These are phyloP conservation scores for Rhodosporidiobolus sp. DNA, from an alignment of 768 basidiomycete species.

Conservation along the genomic window DNA sequence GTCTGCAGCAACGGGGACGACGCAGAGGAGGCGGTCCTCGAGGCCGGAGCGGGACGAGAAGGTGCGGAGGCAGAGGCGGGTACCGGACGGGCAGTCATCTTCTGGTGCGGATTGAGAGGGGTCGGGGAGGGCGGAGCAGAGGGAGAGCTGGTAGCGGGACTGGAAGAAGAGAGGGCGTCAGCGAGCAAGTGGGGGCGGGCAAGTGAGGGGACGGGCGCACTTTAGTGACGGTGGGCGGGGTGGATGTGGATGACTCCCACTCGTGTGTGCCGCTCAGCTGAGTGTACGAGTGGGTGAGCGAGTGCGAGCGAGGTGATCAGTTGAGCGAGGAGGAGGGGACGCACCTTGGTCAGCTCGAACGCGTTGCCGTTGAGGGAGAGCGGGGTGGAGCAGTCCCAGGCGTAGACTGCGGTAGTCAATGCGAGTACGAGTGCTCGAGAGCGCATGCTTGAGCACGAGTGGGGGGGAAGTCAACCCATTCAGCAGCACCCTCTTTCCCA, in stretches of 20 bases:
- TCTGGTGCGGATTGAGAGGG: slow-evolving; percentile 10
- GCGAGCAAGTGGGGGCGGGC: background rate
- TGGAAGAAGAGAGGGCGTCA: background rate
- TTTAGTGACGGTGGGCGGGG: slow-evolving; percentile 35
- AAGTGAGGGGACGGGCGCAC: background rate
- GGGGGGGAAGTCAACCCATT: background rate
- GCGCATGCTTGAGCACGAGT: background rate
- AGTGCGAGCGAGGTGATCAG: background rate
- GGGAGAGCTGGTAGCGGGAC: slow-evolving; percentile 36
- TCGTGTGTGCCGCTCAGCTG: slow-evolving; percentile 17
- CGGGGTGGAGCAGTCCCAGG: slow-evolving; percentile 6
- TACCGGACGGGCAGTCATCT: slow-evolving; percentile 47
- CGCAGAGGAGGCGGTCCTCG: slow-evolving; percentile 63
- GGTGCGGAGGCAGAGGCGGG: slow-evolving; percentile 70
- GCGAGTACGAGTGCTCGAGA: background rate
- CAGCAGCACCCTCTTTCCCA: no score
- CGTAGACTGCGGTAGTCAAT: background rate
- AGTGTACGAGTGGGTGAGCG: background rate
- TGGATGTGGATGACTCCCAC: background rate
- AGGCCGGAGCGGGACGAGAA: slow-evolving; percentile 60
- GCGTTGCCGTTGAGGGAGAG: slow-evolving; percentile 3
- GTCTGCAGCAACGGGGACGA: slow-evolving; percentile 66
- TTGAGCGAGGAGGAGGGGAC: background rate
- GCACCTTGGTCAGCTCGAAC: slow-evolving; percentile 13
- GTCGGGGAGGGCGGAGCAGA: slow-evolving; percentile 37